Conservation (phyloP, 2,329 filamentous ascomycete genomes). For the Xylaria sp. region DNA sequence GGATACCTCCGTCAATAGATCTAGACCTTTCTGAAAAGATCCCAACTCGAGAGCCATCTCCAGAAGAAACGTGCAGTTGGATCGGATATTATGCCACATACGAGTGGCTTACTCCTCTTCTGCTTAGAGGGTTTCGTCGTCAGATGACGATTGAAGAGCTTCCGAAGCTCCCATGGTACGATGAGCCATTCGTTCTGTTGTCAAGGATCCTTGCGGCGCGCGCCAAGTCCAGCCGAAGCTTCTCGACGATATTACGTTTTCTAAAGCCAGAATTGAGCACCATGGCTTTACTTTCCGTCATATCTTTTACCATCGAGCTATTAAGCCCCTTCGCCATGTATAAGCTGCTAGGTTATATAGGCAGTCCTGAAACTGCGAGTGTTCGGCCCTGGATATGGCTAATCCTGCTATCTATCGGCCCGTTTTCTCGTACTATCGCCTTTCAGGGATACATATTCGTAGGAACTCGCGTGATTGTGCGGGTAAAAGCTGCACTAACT, state of each 20-base stretch:
- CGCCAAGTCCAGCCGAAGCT: conserved; percentile 56
- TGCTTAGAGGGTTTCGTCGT: conserved; percentile 59
- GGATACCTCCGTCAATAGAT: conserved; percentile 58
- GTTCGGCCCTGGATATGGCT: conserved; percentile 66
- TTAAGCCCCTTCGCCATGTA: conserved; percentile 66
- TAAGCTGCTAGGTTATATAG: conserved; percentile 63
- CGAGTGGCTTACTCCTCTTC: conserved; percentile 61
- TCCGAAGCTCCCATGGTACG: conserved; percentile 65
- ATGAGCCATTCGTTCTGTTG: conserved; percentile 63
- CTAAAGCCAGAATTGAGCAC: conserved; percentile 56
- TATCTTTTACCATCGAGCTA: conserved; percentile 59
- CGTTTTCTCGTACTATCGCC: conserved; percentile 59
- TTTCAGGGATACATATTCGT: conserved; percentile 69
- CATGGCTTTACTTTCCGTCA: conserved; percentile 58
- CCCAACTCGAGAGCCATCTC: conserved; percentile 55
- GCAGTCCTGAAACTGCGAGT: conserved; percentile 56
- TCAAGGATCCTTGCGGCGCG: conserved; percentile 58
- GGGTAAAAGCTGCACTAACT: conserved; percentile 66
- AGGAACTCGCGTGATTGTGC: conserved; percentile 66
- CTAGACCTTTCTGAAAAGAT: conserved; percentile 54
- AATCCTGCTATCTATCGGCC: conserved; percentile 63
- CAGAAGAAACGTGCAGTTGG: conserved; percentile 66
- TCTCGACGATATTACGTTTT: conserved; percentile 59
- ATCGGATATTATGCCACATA: conserved; percentile 63
- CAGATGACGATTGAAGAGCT: conserved; percentile 61